Conservation (phyloP, 495 filamentous ascomycete species). For the Penicillium samsonianum region DNA sequence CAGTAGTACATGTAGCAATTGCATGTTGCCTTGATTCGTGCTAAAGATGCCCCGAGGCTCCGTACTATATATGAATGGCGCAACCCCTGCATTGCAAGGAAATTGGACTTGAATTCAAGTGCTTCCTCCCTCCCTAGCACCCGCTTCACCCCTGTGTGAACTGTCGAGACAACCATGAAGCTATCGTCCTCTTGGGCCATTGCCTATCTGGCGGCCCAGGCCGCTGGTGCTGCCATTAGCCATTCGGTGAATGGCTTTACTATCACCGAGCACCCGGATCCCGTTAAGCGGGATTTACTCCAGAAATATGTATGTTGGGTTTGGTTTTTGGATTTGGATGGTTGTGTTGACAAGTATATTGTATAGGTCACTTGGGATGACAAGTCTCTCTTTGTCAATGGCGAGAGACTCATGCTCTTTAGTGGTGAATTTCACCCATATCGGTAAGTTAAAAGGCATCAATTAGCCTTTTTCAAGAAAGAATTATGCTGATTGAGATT, state of each 20-base stretch:
- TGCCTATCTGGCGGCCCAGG: conserved; percentile 40
- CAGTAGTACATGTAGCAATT: conserved; percentile 12
- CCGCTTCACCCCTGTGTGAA: background rate
- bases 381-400: conserved; percentile 70
- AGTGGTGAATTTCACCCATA: conserved; percentile 75
- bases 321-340: background rate
- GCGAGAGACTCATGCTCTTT: conserved; percentile 70
- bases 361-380: conserved; percentile 72
- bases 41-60: background rate
- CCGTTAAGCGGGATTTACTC: conserved; percentile 35
- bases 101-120: background rate
- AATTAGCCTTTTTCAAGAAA: background rate
- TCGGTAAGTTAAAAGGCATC: conserved; percentile 35
- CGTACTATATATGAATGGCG: conserved; percentile 18
- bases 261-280: conserved; percentile 41
- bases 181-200: conserved; percentile 33
- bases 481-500: conserved; percentile 4
- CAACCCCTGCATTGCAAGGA: conserved; percentile 17
- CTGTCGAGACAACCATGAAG: conserved; percentile 30
- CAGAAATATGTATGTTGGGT: conserved; percentile 40
- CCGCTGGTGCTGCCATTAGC: conserved; percentile 38
- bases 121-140: background rate
- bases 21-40: conserved; percentile 1
- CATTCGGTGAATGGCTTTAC: conserved; percentile 40
- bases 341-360: conserved; percentile 2